These are phyloP conservation scores for Fomitopsis schrenkii DNA, from an alignment of 1,284 basidiomycete genomes.

Conservation along the genomic window DNA sequence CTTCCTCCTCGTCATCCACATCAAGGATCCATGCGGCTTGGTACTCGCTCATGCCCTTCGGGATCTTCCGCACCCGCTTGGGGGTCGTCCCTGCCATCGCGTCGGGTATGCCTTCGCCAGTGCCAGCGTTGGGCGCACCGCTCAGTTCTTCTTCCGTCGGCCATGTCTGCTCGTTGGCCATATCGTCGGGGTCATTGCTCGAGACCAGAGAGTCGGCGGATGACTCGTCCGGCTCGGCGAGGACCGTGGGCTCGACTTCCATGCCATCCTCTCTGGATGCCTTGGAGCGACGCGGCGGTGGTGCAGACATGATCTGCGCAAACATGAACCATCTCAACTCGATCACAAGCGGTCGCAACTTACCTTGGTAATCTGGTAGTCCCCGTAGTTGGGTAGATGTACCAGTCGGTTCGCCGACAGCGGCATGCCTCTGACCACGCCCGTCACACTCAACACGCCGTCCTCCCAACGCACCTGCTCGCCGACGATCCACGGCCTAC, in stretches of 20 bases:
- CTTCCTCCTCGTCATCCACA: constrained; percentile 68
- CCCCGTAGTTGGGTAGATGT: constrained; percentile 87
- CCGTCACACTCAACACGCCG: constrained; percentile 69
- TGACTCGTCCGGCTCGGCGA: constrained; percentile 59
- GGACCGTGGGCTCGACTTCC: constrained; percentile 58
- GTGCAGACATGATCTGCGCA: constrained; percentile 57
- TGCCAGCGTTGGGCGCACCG: constrained; percentile 27
- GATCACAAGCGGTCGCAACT: constrained; percentile 13
- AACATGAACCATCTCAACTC: not conserved
- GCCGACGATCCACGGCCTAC: constrained; percentile 75
- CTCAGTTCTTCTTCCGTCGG: constrained; percentile 96
- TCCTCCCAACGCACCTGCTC: constrained; percentile 65
- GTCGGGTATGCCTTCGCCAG: constrained; percentile 51
- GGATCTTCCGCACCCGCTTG: constrained; percentile 71
- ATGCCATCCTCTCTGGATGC: constrained; percentile 37
- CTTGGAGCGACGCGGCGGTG: constrained; percentile 41
- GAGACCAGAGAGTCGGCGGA: constrained; percentile 87
- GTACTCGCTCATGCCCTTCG: constrained; percentile 90
- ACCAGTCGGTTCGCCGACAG: constrained; percentile 86
- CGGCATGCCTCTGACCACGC: constrained; percentile 77
- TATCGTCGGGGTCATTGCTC: constrained; percentile 83
- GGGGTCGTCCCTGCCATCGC: constrained; percentile 66
- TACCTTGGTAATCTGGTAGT: constrained; percentile 84
- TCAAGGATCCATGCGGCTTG: constrained; percentile 94
- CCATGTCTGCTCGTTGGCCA: constrained; percentile 97